Evolutionary conservation across 306 rosid genomes (phyloP).

Genomic region (Cyamopsis tetragonoloba): DNA sequence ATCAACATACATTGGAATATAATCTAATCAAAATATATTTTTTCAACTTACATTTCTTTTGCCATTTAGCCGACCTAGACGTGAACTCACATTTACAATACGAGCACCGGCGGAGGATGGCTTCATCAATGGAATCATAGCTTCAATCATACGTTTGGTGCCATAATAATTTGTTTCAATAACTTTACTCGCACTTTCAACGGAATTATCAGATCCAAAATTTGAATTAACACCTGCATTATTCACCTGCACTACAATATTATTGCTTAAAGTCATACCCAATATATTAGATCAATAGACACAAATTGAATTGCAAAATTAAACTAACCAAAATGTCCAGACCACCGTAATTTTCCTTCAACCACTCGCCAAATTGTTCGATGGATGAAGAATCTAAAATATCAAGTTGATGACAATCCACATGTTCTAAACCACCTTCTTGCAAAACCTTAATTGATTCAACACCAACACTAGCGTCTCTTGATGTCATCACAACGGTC

Average conservation of each 20-base stretch:
- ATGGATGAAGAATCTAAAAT: constrained; percentile 64
- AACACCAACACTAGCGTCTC: constrained; percentile 66
- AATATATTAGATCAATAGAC: too few relatives aligned
- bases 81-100: constrained; percentile 82
- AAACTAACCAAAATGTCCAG: constrained; percentile 71
- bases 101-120: constrained; percentile 63
- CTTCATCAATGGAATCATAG: constrained; percentile 88
- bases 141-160: constrained; percentile 66
- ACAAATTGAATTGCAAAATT: not conserved
- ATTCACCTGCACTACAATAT: constrained; percentile 51
- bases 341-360: constrained; percentile 70
- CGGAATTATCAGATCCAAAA: constrained; percentile 69
- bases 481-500: constrained; percentile 75
- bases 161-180: constrained; percentile 76
- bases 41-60: constrained; percentile 66
- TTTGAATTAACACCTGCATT: constrained; percentile 92
- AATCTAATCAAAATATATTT: too few relatives aligned
- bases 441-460: constrained; percentile 84
- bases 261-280: constrained; percentile 3
- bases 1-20: too few relatives aligned
- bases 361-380: constrained; percentile 55
- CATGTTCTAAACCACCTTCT: constrained; percentile 70
- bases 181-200: constrained; percentile 58
- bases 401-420: constrained; percentile 68
- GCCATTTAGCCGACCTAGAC: constrained; percentile 78